These are phyloP conservation scores for Starmerella khaoyaiensis DNA, from an alignment of 805 yeast genomes.

Conservation along the genomic window DNA sequence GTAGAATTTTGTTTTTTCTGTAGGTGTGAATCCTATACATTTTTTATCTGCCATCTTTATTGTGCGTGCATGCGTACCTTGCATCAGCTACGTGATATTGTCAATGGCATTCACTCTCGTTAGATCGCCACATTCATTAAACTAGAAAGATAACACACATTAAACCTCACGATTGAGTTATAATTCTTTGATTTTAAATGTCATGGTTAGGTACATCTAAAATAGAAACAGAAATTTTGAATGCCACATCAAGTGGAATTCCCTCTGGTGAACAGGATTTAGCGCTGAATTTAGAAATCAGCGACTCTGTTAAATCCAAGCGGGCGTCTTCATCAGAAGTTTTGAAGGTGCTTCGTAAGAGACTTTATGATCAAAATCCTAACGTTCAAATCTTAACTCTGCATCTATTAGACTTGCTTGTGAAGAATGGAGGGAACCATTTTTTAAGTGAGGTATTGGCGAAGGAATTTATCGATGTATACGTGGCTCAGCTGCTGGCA, in stretches of 20 bases:
- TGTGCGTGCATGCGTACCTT: no score
- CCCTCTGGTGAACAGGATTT: constrained; percentile 81
- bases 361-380: constrained; percentile 62
- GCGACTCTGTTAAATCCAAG: constrained; percentile 75
- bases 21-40: no score
- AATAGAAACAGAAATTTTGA: constrained; percentile 51
- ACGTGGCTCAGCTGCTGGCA: constrained; percentile 49
- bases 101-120: neutral
- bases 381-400: constrained; percentile 64
- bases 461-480: constrained; percentile 73
- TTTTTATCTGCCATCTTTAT: no score
- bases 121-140: no score
- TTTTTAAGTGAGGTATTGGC: constrained; percentile 68
- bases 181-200: no score
- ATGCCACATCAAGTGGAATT: constrained; percentile 45
- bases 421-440: constrained; percentile 85
- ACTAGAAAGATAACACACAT: no score
- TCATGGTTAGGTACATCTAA: constrained; percentile 31
- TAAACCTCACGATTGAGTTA: no score
- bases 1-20: no score
- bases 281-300: constrained; percentile 62
- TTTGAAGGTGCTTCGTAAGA: constrained; percentile 68
- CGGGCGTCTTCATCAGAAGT: constrained; percentile 67
- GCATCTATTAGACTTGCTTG: constrained; percentile 69
- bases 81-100: neutral